These are phyloP conservation scores for Pythium volutum DNA, from an alignment of 352 stramenopile genomes.

Conservation along the genomic window DNA sequence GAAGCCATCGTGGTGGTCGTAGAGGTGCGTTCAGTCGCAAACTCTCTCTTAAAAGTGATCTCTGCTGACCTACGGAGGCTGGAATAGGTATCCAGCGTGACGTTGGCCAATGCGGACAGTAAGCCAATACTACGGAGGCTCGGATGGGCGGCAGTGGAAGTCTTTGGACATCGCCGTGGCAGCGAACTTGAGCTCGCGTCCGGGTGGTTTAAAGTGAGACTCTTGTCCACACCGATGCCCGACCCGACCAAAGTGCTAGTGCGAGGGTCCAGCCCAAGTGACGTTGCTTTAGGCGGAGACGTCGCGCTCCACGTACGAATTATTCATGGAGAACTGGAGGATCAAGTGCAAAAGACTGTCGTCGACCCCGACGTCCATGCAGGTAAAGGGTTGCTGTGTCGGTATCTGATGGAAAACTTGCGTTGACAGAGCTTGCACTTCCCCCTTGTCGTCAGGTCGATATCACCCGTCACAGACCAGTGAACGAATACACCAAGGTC, in stretches of 20 bases:
- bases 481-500: background rate
- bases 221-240: constrained; percentile 26
- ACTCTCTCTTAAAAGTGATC: background rate
- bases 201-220: constrained; percentile 24
- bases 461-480: background rate
- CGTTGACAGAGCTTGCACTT: background rate
- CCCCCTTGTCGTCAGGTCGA: background rate
- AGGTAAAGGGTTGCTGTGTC: constrained; percentile 5
- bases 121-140: constrained; percentile 14
- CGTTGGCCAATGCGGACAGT: background rate
- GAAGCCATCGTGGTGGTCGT: constrained; percentile 12
- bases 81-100: constrained; percentile 8
- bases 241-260: constrained; percentile 17
- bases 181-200: constrained; percentile 7
- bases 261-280: background rate
- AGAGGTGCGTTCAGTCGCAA: constrained; percentile 19
- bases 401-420: background rate
- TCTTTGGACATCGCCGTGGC: constrained; percentile 16
- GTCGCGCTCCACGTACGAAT: constrained; percentile 24
- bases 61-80: background rate
- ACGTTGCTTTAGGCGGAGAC: background rate
- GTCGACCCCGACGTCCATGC: constrained; percentile 20
- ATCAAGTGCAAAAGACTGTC: background rate
- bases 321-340: constrained; percentile 8
- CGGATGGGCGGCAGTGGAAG: constrained; percentile 29